Evolutionary conservation across 495 filamentous ascomycete species (phyloP).

Genomic region (Hypoxylon intermedium): DNA sequence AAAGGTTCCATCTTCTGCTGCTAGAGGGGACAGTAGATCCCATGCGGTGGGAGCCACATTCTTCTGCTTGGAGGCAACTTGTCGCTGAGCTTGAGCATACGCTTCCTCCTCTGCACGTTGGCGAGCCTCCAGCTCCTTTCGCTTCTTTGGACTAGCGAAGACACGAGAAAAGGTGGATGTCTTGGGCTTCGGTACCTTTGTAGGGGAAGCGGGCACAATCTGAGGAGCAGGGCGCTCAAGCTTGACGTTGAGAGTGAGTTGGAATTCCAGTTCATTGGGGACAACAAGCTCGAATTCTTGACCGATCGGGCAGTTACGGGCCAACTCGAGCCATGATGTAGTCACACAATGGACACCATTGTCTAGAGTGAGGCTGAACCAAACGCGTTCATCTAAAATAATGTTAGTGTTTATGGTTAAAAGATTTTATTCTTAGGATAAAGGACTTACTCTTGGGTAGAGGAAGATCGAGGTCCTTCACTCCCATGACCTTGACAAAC

Average conservation of each 20-base stretch:
- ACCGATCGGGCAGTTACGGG: slow-evolving; percentile 90
- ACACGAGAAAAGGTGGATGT: slow-evolving; percentile 87
- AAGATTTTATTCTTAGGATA: neutral
- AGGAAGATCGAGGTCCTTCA: slow-evolving; percentile 92
- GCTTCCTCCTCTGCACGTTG: slow-evolving; percentile 77
- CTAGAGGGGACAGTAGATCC: slow-evolving; percentile 84
- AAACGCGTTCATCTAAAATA: slow-evolving; percentile 76
- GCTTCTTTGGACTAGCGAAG: slow-evolving; percentile 92
- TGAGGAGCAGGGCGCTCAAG: slow-evolving; percentile 76
- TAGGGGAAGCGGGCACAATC: slow-evolving; percentile 59
- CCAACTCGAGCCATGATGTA: slow-evolving; percentile 92
- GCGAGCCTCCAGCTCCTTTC: slow-evolving; percentile 86
- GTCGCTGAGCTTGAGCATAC: slow-evolving; percentile 67
- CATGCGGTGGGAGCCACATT: slow-evolving; percentile 70
- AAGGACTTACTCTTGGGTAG: slow-evolving; percentile 79
- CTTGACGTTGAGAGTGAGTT: slow-evolving; percentile 94
- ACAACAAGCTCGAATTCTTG: slow-evolving; percentile 99
- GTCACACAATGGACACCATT: slow-evolving; percentile 98
- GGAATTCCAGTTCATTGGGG: slow-evolving; percentile 94
- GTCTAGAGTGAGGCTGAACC: slow-evolving; percentile 93
- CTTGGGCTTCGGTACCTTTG: slow-evolving; percentile 68
- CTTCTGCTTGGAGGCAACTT: slow-evolving; percentile 67
- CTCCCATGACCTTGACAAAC: slow-evolving; percentile 96
- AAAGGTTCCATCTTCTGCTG: slow-evolving; percentile 91
- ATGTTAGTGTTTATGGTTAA: slow-evolving; percentile 42